Evolutionary conservation across 306 rosid genomes (phyloP).

Genomic region (Malus domestica): ASM211411v1 NC_041803.1:6141501-6142000

Average conservation of each 20-base stretch:
- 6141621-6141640: conserved; percentile 53
- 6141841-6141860: not conserved
- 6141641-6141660: conserved; percentile 55
- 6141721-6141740: conserved; percentile 25
- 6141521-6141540: not conserved
- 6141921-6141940: conserved; percentile 34
- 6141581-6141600: conserved; percentile 45
- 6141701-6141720: conserved; percentile 61
- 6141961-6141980: conserved; percentile 58
- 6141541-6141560: conserved; percentile 8
- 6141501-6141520: not conserved
- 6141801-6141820: conserved; percentile 19
- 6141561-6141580: conserved; percentile 5
- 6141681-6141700: conserved; percentile 21
- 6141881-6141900: conserved; percentile 16
- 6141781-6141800: conserved; percentile 16
- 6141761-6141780: not conserved
- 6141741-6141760: conserved; percentile 4
- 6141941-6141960: conserved; percentile 29
- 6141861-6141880: not conserved
- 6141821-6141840: not conserved
- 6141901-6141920: conserved; percentile 17
- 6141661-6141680: conserved; percentile 1
- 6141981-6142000: conserved; percentile 42
- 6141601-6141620: conserved; percentile 51